Percentiles rank a stretch among this genome's conserved stretches.
Evolutionary conservation across 768 basidiomycete species (phyloP).

Genomic region (Termitomyces sp.): DNA sequence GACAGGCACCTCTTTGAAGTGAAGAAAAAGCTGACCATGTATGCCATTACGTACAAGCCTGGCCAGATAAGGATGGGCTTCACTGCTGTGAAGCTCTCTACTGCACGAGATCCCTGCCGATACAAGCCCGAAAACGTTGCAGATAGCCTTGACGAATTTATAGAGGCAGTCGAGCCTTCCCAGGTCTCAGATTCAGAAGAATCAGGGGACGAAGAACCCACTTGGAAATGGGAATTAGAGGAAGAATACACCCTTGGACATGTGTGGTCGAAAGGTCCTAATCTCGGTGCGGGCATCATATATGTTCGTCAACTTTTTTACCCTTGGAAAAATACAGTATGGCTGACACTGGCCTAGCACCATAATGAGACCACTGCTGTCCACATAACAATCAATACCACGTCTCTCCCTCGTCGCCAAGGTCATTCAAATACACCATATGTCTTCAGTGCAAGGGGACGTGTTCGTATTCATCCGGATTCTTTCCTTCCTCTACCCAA

Average conservation of each 20-base stretch:
- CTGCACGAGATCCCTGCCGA: slow-evolving; percentile 46
- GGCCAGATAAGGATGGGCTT: slow-evolving; percentile 52
- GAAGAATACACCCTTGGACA: slow-evolving; percentile 59
- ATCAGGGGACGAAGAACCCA: slow-evolving; percentile 34
- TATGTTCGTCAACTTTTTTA: slow-evolving; percentile 46
- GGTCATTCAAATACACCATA: slow-evolving; percentile 61
- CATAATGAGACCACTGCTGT: slow-evolving; percentile 49
- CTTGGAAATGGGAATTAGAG: slow-evolving; percentile 69
- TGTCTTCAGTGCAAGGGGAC: slow-evolving; percentile 53
- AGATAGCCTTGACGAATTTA: slow-evolving; percentile 25
- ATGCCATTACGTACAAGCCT: slow-evolving; percentile 34
- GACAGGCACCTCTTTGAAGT: slow-evolving; percentile 62
- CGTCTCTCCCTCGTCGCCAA: slow-evolving; percentile 46
- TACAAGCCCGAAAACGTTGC: slow-evolving; percentile 31
- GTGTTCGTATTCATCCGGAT: slow-evolving; percentile 31
- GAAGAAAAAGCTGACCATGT: slow-evolving; percentile 42
- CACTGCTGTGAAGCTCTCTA: slow-evolving; percentile 52
- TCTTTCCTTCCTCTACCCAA: slow-evolving; percentile 14
- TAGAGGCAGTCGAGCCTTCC: slow-evolving; percentile 19
- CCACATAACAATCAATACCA: slow-evolving; percentile 62
- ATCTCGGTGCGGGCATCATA: slow-evolving; percentile 45
- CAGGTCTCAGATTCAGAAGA: slow-evolving; percentile 22
- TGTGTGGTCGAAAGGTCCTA: slow-evolving; percentile 52
- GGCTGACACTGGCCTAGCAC: slow-evolving; percentile 33
- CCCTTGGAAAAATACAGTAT: background rate